Conservation (phyloP, 345 rosid genomes). For the Moricandia moricandioides region DNA sequence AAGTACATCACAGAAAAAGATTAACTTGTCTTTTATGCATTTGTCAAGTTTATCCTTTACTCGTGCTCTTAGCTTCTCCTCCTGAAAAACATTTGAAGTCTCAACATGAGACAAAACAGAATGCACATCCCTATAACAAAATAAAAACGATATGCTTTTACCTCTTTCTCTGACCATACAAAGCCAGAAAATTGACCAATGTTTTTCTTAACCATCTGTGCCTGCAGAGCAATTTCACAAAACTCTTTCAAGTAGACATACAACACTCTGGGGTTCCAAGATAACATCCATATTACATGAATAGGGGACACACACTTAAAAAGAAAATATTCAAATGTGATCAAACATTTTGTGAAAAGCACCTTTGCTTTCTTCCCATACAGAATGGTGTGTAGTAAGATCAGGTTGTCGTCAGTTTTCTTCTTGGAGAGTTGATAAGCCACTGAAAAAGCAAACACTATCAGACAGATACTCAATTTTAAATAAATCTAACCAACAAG, state of each 20-base stretch:
- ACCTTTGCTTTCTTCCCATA: conserved; percentile 99
- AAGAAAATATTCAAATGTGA: background rate
- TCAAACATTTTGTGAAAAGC: background rate
- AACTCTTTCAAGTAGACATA: background rate
- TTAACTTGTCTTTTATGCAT: conserved; percentile 80
- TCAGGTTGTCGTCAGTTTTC: conserved; percentile 85
- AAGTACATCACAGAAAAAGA: conserved; percentile 85
- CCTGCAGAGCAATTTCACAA: conserved; percentile 44
- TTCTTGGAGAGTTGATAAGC: conserved; percentile 95
- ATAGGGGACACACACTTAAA: conserved; percentile 4
- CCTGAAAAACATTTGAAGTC: conserved; percentile 24
- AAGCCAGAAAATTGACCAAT: conserved; percentile 91
- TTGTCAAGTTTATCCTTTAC: conserved; percentile 86
- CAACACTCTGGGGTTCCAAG: background rate
- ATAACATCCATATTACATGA: background rate
- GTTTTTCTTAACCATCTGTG: conserved; percentile 73
- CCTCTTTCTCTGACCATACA: conserved; percentile 89
- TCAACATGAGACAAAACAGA: conserved; percentile 19
- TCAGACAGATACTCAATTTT: conserved; percentile 22
- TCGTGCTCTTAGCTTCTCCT: conserved; percentile 77
- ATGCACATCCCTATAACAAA: conserved; percentile 9
- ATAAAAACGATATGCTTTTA: conserved; percentile 16
- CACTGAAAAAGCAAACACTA: conserved; percentile 58
- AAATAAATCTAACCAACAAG: background rate
- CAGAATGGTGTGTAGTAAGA: conserved; percentile 68